phyloP scores from a whole-genome alignment of 768 basidiomycete species.

The Collybiopsis confluens region DNA sequence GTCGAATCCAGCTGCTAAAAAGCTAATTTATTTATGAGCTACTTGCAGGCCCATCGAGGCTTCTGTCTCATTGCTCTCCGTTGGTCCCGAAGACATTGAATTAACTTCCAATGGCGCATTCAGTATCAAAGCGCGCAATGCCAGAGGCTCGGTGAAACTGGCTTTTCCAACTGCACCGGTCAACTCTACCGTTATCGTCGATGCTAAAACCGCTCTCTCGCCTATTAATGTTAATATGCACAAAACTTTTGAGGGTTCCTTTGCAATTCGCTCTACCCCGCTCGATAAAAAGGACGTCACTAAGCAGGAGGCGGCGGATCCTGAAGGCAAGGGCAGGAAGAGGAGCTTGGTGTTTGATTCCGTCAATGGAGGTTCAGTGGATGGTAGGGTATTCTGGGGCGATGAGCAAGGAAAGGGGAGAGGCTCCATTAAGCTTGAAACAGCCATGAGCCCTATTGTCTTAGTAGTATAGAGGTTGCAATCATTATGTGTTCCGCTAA shows the following conservation, averaged over 20 bases:
- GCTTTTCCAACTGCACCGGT: slow-evolving; percentile 20
- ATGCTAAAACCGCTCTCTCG: slow-evolving; percentile 19
- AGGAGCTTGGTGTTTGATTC: slow-evolving; percentile 1
- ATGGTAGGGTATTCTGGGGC: slow-evolving; percentile 3
- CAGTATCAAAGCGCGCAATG: slow-evolving; percentile 20
- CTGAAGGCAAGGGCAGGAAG: slow-evolving; percentile 5
- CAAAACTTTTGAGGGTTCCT: slow-evolving; percentile 26
- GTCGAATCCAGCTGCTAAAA: slow-evolving; percentile 4
- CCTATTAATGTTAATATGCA: slow-evolving; percentile 21
- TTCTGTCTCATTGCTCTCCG: not conserved
- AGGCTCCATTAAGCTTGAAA: not conserved
- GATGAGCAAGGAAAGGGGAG: not conserved
- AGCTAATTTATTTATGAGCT: not conserved
- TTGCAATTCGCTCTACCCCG: slow-evolving; percentile 15
- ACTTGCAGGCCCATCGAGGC: slow-evolving; percentile 9
- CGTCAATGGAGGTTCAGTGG: not conserved
- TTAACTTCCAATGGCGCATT: slow-evolving; percentile 20
- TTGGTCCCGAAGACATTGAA: not conserved
- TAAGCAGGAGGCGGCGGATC: not conserved
- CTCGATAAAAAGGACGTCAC: not conserved
- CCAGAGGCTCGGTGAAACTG: slow-evolving; percentile 19
- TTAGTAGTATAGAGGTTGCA: slow-evolving; percentile 6
- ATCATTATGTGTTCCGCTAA: no score
- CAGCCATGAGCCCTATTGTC: not conserved
- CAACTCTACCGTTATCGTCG: slow-evolving; percentile 20